Percentiles rank a stretch among this genome's conserved stretches.
Evolutionary conservation across 306 rosid genomes (phyloP).

Genomic region (Alnus glutinosa): DNA sequence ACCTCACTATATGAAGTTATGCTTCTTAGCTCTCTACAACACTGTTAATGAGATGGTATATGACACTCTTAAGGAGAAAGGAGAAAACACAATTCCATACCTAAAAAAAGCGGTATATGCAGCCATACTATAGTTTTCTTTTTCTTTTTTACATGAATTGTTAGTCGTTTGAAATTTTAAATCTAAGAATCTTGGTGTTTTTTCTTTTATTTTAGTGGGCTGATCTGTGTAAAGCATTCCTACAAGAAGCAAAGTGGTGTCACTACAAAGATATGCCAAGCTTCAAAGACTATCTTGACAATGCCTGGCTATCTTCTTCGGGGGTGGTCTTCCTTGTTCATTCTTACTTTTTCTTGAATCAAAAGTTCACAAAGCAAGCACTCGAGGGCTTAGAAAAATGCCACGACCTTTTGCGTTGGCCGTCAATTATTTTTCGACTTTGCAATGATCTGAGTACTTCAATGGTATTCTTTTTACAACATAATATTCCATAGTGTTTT

Average conservation of each 20-base stretch:
- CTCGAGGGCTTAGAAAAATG: constrained; percentile 30
- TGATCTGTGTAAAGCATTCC: constrained; percentile 54
- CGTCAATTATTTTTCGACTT: constrained; percentile 55
- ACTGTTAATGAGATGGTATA: constrained; percentile 53
- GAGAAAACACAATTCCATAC: constrained; percentile 41
- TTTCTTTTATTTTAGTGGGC: constrained; percentile 39
- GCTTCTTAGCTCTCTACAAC: constrained; percentile 66
- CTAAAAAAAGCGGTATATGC: constrained; percentile 43
- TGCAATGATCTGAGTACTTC: constrained; percentile 61
- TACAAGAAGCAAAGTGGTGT: constrained; percentile 54
- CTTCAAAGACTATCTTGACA: constrained; percentile 43
- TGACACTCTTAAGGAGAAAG: constrained; percentile 41
- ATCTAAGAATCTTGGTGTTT: background rate
- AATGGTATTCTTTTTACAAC: constrained; percentile 16
- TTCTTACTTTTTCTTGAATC: constrained; percentile 37
- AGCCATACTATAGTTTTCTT: too few relatives aligned
- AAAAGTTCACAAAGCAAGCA: constrained; percentile 37
- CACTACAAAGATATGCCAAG: constrained; percentile 35
- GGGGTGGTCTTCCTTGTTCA: constrained; percentile 41
- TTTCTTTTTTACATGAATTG: too few relatives aligned
- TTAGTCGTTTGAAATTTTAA: too few relatives aligned
- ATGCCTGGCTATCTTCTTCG: constrained; percentile 49
- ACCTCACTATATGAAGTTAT: constrained; percentile 55
- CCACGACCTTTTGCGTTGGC: constrained; percentile 33
- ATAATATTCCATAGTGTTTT: background rate